These are phyloP conservation scores for Phytophthora palmivora DNA, from an alignment of 352 stramenopile genomes.

Conservation along the genomic window DNA sequence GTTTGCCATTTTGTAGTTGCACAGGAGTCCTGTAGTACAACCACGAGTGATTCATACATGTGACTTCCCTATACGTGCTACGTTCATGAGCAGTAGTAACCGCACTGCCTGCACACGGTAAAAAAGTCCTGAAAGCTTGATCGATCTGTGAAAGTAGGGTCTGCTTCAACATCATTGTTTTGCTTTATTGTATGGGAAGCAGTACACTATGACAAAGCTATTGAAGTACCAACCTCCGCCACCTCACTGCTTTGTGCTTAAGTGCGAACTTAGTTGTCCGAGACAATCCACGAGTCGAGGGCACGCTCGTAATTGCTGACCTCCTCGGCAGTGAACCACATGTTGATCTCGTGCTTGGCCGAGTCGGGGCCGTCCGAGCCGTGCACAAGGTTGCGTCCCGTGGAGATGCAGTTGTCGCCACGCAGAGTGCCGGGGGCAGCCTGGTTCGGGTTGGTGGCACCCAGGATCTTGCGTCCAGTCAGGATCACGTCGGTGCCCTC, in stretches of 20 bases:
- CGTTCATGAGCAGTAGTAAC: too few species aligned
- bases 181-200: constrained; percentile 38
- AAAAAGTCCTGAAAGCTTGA: too few species aligned
- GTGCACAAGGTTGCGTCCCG: constrained; percentile 94
- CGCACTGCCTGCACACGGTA: too few species aligned
- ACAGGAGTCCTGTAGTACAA: too few species aligned
- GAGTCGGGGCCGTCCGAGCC: constrained; percentile 93
- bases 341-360: constrained; percentile 93
- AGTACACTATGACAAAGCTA: constrained; percentile 9
- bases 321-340: constrained; percentile 94
- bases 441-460: constrained; percentile 94
- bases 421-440: constrained; percentile 94
- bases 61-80: too few species aligned
- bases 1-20: too few species aligned
- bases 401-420: constrained; percentile 94
- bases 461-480: constrained; percentile 95
- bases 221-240: not conserved
- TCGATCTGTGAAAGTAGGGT: too few species aligned
- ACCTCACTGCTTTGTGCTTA: not conserved
- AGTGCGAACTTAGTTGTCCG: constrained; percentile 76
- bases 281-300: constrained; percentile 89
- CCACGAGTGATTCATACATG: too few species aligned
- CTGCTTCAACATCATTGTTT: constrained; percentile 31
- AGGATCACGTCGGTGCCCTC: constrained; percentile 95
- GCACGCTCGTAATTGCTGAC: constrained; percentile 92